Base-by-base conservation (phyloP, 2,329 filamentous ascomycete genomes). In the Colletotrichum falcatum region DNA sequence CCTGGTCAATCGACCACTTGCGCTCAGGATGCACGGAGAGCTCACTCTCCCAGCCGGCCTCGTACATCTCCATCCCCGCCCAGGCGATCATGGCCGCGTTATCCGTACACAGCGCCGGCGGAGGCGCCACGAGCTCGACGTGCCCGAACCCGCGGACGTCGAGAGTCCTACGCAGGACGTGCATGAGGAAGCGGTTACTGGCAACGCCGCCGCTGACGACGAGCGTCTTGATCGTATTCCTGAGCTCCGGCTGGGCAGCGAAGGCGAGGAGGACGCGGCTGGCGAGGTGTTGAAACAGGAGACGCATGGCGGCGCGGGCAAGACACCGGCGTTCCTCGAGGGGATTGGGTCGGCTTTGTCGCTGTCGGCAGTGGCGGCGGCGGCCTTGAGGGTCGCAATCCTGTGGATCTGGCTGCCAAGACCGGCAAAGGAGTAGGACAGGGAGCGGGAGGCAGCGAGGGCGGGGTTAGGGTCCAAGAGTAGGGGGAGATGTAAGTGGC, bases 81-180 rank as follows among this genome's bases (percentile, higher is more conserved):
- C 96, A 98, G 1, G 92, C 95, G 78, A 98, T 95, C 96, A 99
- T 99, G 58, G 94, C 94, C 16, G 96, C 96, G 80, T 99, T 98
- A 77, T 99, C 96, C 0, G 94, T 98, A 78, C 96, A 98, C 63
- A 95, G 85, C 51, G 86, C 84, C 12, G 88, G 81, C 3, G 94
- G 94, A n/a, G 96, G 95, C 65, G 92, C 92, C 37, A 91, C 81
- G 9, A 98, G 79, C 14, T 85, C 75, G 35, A 97, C 79, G 73
- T 89, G 75, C 0, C 78, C 77, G 76, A 89, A 91, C 0, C 93
- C 93, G 53, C 92, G 87, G n/a, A 84, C 87, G 73, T 91, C 87
- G 51, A 98, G 79, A 54, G 84, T 83, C 8, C 78, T 71, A 42
- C 84, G 81, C 64, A 90, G 77, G 53, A 98, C 86, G 75, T 90